These are phyloP conservation scores for Tetrahymena borealis DNA, from an alignment of 73 alveolate species.

Conservation along the genomic window DNA sequence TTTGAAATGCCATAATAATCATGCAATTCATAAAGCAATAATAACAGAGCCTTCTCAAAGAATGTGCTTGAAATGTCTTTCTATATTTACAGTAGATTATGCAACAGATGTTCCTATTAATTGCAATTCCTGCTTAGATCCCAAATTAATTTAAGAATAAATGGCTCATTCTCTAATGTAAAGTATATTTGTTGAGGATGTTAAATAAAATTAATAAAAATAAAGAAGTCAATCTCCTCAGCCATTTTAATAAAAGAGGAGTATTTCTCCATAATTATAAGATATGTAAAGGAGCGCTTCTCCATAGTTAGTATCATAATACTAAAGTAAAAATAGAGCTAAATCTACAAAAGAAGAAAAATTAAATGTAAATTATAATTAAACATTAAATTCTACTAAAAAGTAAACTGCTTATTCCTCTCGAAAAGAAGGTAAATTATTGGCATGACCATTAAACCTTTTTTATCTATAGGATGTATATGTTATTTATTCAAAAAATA, in stretches of 20 bases:
- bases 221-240: not conserved
- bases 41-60: not conserved
- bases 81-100: not conserved
- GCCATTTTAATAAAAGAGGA: not conserved
- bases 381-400: not conserved
- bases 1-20: not conserved
- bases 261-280: not conserved
- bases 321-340: not conserved
- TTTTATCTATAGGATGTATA: too few relatives aligned
- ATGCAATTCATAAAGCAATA: not conserved
- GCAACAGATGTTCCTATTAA: not conserved
- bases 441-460: too few relatives aligned
- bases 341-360: not conserved
- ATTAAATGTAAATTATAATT: not conserved
- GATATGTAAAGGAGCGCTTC: not conserved
- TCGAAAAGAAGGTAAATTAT: not conserved
- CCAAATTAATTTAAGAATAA: not conserved
- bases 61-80: not conserved
- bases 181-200: not conserved
- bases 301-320: not conserved
- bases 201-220: not conserved
- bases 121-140: not conserved
- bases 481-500: too few relatives aligned
- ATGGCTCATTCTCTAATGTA: not conserved
- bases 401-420: not conserved